phyloP scores from a whole-genome alignment of 805 yeast genomes.

The Kuraishia piskuri region DNA sequence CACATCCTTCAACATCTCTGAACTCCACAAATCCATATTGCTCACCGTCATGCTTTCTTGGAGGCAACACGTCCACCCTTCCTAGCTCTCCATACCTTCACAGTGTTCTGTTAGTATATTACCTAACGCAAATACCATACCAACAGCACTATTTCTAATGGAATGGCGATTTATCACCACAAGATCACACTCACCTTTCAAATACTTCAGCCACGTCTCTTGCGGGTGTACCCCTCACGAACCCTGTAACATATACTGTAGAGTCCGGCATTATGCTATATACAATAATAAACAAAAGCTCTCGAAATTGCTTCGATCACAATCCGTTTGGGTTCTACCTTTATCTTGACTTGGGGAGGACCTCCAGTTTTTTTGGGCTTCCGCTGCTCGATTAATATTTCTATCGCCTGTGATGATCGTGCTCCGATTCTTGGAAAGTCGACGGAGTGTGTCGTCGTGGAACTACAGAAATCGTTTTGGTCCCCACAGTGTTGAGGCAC shows the following conservation, averaged over 20 bases:
- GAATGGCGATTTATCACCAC: too few relatives aligned
- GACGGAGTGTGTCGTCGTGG: background rate
- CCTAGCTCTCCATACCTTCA: constrained; percentile 47
- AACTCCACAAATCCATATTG: constrained; percentile 61
- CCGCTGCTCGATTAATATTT: background rate
- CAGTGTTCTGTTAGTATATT: background rate
- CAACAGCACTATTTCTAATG: too few relatives aligned
- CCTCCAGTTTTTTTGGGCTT: background rate
- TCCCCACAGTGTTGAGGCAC: background rate
- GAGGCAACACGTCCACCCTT: constrained; percentile 56
- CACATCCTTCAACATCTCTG: constrained; percentile 41
- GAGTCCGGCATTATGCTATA: constrained; percentile 8
- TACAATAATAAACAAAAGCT: background rate
- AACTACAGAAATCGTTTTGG: background rate
- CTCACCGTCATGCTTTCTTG: constrained; percentile 48
- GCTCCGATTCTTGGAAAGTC: background rate
- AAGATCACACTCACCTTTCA: constrained; percentile 49
- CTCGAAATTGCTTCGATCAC: background rate
- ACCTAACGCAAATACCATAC: too few relatives aligned
- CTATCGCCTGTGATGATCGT: background rate
- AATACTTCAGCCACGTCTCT: constrained; percentile 51
- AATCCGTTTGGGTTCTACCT: background rate
- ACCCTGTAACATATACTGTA: constrained; percentile 26
- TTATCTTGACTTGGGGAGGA: background rate
- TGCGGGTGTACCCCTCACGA: constrained; percentile 43